These are phyloP conservation scores for Lactuca sativa DNA, from an alignment of 129 eudicot genomes.

Conservation along the genomic window DNA sequence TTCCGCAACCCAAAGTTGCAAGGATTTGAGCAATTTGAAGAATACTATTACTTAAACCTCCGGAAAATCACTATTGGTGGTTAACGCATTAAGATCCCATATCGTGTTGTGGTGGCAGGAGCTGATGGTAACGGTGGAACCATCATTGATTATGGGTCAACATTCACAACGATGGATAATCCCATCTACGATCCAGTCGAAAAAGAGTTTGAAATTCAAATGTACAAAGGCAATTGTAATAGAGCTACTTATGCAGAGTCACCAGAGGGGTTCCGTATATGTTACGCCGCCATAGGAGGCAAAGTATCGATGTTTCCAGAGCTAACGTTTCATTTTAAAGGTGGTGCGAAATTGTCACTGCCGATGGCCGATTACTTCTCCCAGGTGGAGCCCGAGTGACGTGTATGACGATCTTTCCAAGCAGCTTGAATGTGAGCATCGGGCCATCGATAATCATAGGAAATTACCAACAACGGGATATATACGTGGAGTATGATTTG, in stretches of 20 bases:
- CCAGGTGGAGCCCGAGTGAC: slow-evolving; percentile 32
- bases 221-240: slow-evolving; percentile 40
- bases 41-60: slow-evolving; percentile 53
- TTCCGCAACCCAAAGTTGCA: slow-evolving; percentile 27
- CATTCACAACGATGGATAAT: slow-evolving; percentile 59
- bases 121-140: slow-evolving; percentile 64
- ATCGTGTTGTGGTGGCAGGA: slow-evolving; percentile 35
- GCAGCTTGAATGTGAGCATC: not conserved
- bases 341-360: slow-evolving; percentile 51
- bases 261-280: slow-evolving; percentile 28
- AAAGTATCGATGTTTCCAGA: slow-evolving; percentile 35
- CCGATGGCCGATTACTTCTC: slow-evolving; percentile 59
- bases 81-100: slow-evolving; percentile 43
- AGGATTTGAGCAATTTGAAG: slow-evolving; percentile 29
- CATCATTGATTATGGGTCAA: slow-evolving; percentile 68
- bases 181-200: slow-evolving; percentile 41
- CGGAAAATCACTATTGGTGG: slow-evolving; percentile 63
- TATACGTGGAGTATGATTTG: slow-evolving; percentile 78
- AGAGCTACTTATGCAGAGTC: slow-evolving; percentile 34
- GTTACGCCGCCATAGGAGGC: slow-evolving; percentile 29
- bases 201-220: slow-evolving; percentile 54
- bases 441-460: slow-evolving; percentile 77
- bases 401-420: slow-evolving; percentile 57
- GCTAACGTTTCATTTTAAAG: slow-evolving; percentile 55
- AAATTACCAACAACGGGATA: slow-evolving; percentile 73